Conservation (phyloP, 768 basidiomycete species). For the Vararia minispora region DNA sequence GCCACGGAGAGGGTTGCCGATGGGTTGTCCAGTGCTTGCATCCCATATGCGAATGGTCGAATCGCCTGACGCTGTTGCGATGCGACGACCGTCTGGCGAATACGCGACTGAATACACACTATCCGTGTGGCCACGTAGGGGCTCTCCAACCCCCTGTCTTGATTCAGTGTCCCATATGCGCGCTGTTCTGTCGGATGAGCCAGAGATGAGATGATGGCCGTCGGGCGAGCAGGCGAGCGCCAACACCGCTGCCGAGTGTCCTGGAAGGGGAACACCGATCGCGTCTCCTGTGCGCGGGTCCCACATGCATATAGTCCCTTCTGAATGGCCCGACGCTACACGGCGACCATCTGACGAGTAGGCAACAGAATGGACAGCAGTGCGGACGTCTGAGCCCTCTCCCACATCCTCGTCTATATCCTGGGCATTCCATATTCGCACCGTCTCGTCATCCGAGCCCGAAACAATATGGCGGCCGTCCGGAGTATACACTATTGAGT, state of each 20-base stretch:
- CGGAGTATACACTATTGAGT: not conserved
- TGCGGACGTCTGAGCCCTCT: not conserved
- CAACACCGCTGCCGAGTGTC: conserved; percentile 4
- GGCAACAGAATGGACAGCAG: not conserved
- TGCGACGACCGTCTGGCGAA: not conserved
- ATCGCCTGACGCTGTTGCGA: not conserved
- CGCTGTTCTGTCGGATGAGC: conserved; percentile 1
- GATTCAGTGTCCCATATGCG: conserved; percentile 5
- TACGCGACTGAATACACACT: conserved; percentile 3
- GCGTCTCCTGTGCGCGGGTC: not conserved
- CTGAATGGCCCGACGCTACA: conserved; percentile 30
- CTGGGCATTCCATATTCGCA: not conserved
- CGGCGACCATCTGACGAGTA: conserved; percentile 6
- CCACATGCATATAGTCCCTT: conserved; percentile 29
- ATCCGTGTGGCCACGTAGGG: conserved; percentile 1
- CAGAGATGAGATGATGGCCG: not conserved
- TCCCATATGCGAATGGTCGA: not conserved
- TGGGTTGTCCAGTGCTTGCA: not conserved
- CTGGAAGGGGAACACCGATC: conserved; percentile 1
- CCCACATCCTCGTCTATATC: not conserved
- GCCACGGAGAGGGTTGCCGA: not conserved
- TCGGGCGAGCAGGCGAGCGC: conserved; percentile 9
- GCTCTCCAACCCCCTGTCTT: not conserved
- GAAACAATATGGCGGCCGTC: conserved; percentile 18
- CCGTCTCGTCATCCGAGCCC: not conserved